Evolutionary conservation across 495 filamentous ascomycete genomes (phyloP).

Genomic region (Neurospora sp.): DNA sequence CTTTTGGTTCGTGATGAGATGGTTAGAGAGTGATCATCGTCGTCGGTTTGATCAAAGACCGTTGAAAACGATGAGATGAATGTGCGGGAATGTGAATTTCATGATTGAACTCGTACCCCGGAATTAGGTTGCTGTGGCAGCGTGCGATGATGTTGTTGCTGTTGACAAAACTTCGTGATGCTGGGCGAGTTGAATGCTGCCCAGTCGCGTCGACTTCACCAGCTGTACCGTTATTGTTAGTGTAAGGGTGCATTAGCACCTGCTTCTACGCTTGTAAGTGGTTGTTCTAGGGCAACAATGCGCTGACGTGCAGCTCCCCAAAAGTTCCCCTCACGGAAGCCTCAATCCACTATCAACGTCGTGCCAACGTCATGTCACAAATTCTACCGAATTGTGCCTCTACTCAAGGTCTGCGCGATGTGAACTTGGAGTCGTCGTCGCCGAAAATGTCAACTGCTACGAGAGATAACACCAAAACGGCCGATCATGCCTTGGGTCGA

Average conservation of each 20-base stretch:
- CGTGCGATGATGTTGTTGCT: neutral
- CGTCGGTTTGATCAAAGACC: neutral
- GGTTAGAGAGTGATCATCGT: neutral
- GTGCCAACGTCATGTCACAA: neutral
- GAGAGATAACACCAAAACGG: neutral
- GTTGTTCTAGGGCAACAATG: neutral
- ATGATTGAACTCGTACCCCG: neutral
- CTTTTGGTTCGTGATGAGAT: neutral
- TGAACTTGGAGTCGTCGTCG: neutral
- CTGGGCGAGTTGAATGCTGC: neutral
- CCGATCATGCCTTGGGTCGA: neutral
- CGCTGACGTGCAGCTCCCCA: neutral
- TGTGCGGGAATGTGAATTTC: neutral
- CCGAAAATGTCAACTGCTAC: neutral
- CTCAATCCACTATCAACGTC: neutral
- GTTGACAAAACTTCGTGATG: neutral
- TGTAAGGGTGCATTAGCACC: neutral
- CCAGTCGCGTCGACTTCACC: neutral
- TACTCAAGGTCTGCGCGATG: neutral
- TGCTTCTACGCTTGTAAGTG: neutral
- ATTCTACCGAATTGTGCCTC: neutral
- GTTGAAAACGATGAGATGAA: neutral
- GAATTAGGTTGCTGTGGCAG: neutral
- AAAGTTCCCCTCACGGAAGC: neutral
- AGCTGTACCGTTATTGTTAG: neutral